A percentile compares a stretch with the other conserved stretches of the same genome.
phyloP scores from a whole-genome alignment of 2,329 filamentous ascomycete genomes.

The Fusarium sambucinum region DNA sequence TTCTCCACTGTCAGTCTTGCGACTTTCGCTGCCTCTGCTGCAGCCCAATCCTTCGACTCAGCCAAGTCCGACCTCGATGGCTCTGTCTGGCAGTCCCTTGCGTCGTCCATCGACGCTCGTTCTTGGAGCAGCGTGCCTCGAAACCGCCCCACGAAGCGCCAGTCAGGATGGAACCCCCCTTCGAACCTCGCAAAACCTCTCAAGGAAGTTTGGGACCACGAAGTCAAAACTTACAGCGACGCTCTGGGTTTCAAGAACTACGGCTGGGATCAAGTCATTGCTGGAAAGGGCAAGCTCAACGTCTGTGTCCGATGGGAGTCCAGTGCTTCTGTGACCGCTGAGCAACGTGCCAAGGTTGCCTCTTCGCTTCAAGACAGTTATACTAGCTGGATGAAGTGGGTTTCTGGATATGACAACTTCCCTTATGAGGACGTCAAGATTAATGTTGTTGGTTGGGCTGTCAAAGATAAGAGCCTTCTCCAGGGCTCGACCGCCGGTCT shows the following conservation, averaged over 20 bases:
- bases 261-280: slow-evolving; percentile 52
- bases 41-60: slow-evolving; percentile 31
- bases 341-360: slow-evolving; percentile 54
- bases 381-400: slow-evolving; percentile 57
- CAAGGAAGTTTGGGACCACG: slow-evolving; percentile 52
- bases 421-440: slow-evolving; percentile 56
- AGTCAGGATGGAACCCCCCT: slow-evolving; percentile 49
- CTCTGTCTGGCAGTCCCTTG: slow-evolving; percentile 48
- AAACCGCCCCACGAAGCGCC: slow-evolving; percentile 49
- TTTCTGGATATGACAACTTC: slow-evolving; percentile 59
- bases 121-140: slow-evolving; percentile 19
- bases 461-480: slow-evolving; percentile 53
- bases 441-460: slow-evolving; percentile 58
- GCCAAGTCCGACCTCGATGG: slow-evolving; percentile 47
- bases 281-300: slow-evolving; percentile 48
- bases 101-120: slow-evolving; percentile 23
- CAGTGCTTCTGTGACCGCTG: slow-evolving; percentile 52
- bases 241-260: slow-evolving; percentile 51
- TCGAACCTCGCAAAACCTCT: slow-evolving; percentile 42
- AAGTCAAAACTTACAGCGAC: slow-evolving; percentile 45
- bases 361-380: slow-evolving; percentile 52
- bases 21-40: slow-evolving; percentile 43
- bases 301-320: slow-evolving; percentile 61
- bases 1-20: slow-evolving; percentile 40
- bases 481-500: slow-evolving; percentile 54